Base-by-base conservation (phyloP, 225 moss, liverwort and hornwort species). In the Physcomitrellopsis africana region DNA sequence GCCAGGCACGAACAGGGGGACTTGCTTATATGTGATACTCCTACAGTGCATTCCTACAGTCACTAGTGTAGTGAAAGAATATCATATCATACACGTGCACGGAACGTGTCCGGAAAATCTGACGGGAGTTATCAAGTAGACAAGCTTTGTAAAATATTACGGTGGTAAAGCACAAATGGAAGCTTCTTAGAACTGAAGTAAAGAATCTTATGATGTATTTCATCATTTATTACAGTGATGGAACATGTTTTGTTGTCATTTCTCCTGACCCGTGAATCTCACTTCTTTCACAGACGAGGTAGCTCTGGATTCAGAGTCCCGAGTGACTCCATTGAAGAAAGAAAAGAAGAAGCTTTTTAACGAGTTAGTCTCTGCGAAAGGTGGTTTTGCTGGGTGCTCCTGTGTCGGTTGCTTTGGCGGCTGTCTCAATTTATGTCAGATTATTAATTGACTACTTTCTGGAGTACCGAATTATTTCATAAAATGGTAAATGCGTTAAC, bases 261-360 rank as follows among this genome's bases (percentile, higher is more conserved):
- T 48, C 41, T 27, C 56, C 52, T 80, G 64, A 72, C 68, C 72
- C 22, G 9, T 62, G 22, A 16, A 48, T 63, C 32, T 71, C 49
- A 17, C n/a, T 75, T 49, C 14, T 57, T 43, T 44, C 65, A 86
- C 88, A 90, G 99, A 99, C 72, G 95, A 99, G 79, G 92, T 91
- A 43, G 93, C 92, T 61, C 71, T 93, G 74, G 92, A 99, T 72
- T 99, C 91, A 74, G 99, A 99, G 78, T 85, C 90, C 47, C 89
- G 93, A 61, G 85, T 99, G 29, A 82, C 76, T 65, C 95, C 95
- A 9, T 77, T 99, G 66, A 93, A 83, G 86, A 89, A 84, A 18
- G 92, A 93, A 56, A 90, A 88, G 70, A 95, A 88, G 84, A 93
- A 86, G 69, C 90, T 95, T 46, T 89, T 93, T 59, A 93, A 93